Base-by-base conservation (phyloP, 2,329 filamentous ascomycete genomes). In the Elsinoe australis region DNA sequence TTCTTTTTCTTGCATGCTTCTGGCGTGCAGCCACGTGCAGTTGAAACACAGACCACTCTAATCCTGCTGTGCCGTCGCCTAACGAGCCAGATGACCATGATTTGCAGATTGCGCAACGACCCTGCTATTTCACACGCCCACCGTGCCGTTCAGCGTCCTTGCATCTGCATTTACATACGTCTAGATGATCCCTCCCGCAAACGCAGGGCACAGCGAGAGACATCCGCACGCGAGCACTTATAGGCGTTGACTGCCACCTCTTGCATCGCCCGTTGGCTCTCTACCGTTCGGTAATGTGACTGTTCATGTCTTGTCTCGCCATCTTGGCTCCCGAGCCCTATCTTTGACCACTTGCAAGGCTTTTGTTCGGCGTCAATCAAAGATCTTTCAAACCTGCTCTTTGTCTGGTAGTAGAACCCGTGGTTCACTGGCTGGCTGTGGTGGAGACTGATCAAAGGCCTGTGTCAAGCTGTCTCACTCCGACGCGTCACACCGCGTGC, bases 401-500 rank as follows among this genome's bases (percentile, higher is more conserved):
- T 42, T 22, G 21, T 10, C 21, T 14, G 35, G 8, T 18, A 21
- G n/a, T 7, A 31, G 15, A 26, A 28, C 39, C 39, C 39, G 39
- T 44, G 26, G 39, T 44, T 31, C 39, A 15, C 8, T 19, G 9
- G 15, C 3, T 15, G 28, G 19, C 14, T 44, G 24, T 17, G 8
- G 39, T 44, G 39, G 28, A 19, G 28, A 29, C 24, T 44, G 39
- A 44, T 18, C 39, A 44, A 32, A 44, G 39, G 24, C 39, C 24
- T 44, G 39, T 44, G 39, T 44, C 39, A 44, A 8, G n/a, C 14
- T 44, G 39, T 44, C 39, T 44, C 39, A 44, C 26, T 18, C 21
- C 7, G 28, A 44, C 39, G 39, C 39, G 39, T 26, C 39, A 31
- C 24, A 44, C 28, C 39, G 28, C 39, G 39, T 32, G 15, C 18